Evolutionary conservation across 2,329 filamentous ascomycete genomes (phyloP).

Genomic region (Fusarium verrucosum): DNA sequence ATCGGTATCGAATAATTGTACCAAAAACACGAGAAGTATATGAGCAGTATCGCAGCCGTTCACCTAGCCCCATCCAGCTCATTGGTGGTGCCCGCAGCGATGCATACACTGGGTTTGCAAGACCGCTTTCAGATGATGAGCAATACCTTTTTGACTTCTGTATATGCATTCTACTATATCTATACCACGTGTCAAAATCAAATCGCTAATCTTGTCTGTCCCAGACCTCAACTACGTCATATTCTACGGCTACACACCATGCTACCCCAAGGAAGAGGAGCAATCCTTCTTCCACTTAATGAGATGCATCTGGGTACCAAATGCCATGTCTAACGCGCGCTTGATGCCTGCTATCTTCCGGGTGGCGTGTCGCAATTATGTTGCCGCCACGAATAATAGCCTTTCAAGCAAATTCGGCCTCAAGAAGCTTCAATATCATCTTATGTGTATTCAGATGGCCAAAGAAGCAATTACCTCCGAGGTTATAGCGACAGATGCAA

Average conservation of each 20-base stretch:
- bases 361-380: slow-evolving; percentile 34
- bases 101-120: slow-evolving; percentile 1
- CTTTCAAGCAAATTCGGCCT: not conserved
- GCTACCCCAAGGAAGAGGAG: slow-evolving; percentile 5
- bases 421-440: slow-evolving; percentile 8
- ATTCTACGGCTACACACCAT: slow-evolving; percentile 9
- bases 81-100: slow-evolving; percentile 1
- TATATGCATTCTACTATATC: not conserved
- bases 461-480: slow-evolving; percentile 7
- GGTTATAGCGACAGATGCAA: slow-evolving; percentile 3
- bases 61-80: slow-evolving; percentile 1
- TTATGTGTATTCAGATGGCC: slow-evolving; percentile 10
- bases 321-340: slow-evolving; percentile 19
- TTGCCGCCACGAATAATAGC: slow-evolving; percentile 6
- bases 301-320: slow-evolving; percentile 22
- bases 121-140: slow-evolving; percentile 12
- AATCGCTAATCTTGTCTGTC: not conserved
- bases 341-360: slow-evolving; percentile 31
- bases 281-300: not conserved
- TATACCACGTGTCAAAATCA: not conserved
- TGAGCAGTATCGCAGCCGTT: not conserved
- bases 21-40: not conserved
- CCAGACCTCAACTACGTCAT: slow-evolving; percentile 9
- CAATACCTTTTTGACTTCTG: slow-evolving; percentile 24
- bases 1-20: not conserved